Conservation (phyloP, 2,329 filamentous ascomycete species). For the Monosporascus sp. region DNA sequence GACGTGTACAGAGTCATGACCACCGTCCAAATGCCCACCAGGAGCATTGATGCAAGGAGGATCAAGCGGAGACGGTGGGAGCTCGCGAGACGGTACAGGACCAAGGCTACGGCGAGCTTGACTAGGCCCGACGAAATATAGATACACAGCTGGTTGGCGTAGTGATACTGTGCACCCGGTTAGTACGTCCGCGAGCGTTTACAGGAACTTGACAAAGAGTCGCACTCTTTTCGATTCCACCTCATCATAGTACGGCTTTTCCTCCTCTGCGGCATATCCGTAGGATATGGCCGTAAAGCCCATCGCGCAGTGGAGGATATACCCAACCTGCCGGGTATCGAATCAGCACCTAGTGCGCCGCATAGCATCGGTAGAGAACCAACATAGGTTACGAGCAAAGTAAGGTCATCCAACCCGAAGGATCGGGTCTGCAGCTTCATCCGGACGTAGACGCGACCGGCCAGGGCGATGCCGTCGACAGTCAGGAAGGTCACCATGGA, state of each 20-base stretch:
- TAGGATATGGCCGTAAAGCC: slow-evolving; percentile 25
- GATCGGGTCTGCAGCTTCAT: slow-evolving; percentile 19
- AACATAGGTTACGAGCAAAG: slow-evolving; percentile 24
- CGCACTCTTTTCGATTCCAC: slow-evolving; percentile 11
- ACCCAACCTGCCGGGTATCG: slow-evolving; percentile 16
- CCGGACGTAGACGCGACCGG: slow-evolving; percentile 24
- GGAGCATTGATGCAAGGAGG: slow-evolving; percentile 20
- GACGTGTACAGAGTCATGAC: slow-evolving; percentile 27
- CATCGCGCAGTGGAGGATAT: slow-evolving; percentile 20
- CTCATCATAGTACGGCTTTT: slow-evolving; percentile 19
- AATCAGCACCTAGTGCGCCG: slow-evolving; percentile 6
- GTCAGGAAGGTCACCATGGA: slow-evolving; percentile 23
- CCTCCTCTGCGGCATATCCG: slow-evolving; percentile 22
- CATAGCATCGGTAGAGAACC: slow-evolving; percentile 1
- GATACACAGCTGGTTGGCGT: slow-evolving; percentile 23
- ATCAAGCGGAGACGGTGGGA: slow-evolving; percentile 16
- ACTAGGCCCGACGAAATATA: slow-evolving; percentile 28
- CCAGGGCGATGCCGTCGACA: slow-evolving; percentile 18
- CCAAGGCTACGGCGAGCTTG: slow-evolving; percentile 28
- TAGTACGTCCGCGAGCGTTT: background rate
- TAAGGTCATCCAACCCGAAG: slow-evolving; percentile 26
- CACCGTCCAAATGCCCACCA: slow-evolving; percentile 25
- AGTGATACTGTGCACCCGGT: slow-evolving; percentile 19
- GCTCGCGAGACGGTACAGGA: slow-evolving; percentile 25
- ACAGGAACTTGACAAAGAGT: background rate